These are phyloP conservation scores for Tillandsia leiboldiana DNA, from an alignment of 176 grass and related monocot species.

Conservation along the genomic window DNA sequence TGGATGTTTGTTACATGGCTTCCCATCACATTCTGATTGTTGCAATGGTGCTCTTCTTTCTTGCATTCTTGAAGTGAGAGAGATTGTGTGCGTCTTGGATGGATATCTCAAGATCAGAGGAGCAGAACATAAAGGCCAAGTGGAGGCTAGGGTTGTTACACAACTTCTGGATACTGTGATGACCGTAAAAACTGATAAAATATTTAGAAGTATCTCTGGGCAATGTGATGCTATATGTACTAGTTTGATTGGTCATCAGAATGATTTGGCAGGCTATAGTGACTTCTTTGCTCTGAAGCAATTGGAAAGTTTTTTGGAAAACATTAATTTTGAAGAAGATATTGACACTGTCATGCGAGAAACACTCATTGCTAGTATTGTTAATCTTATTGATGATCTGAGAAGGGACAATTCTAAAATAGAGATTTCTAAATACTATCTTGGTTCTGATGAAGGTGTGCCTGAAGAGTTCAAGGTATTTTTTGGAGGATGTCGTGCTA, in stretches of 20 bases:
- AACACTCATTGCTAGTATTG: conserved; percentile 43
- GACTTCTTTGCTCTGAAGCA: conserved; percentile 77
- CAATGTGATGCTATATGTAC: conserved; percentile 61
- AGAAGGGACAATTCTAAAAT: conserved; percentile 37
- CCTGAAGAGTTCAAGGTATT: conserved; percentile 35
- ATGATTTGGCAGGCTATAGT: conserved; percentile 51
- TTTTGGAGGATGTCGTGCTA: conserved; percentile 44
- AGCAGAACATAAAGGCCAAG: conserved; percentile 25
- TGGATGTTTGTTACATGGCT: conserved; percentile 75
- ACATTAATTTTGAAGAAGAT: conserved; percentile 36
- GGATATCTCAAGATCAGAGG: conserved; percentile 46
- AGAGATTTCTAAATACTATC: conserved; percentile 64
- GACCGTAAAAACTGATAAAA: conserved; percentile 53
- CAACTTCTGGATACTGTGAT: conserved; percentile 58
- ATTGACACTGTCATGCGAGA: conserved; percentile 43
- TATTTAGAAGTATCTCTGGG: conserved; percentile 48
- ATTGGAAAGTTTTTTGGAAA: conserved; percentile 61
- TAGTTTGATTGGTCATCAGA: conserved; percentile 43
- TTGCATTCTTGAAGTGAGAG: conserved; percentile 72
- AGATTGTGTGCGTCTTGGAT: conserved; percentile 52
- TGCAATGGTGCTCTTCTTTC: conserved; percentile 67
- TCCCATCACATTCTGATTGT: conserved; percentile 52
- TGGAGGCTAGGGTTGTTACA: conserved; percentile 34
- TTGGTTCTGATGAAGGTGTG: conserved; percentile 50
- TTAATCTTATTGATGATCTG: conserved; percentile 57